Base-by-base conservation (phyloP, 495 filamentous ascomycete species). In the Hyaloscypha finlandica region DNA sequence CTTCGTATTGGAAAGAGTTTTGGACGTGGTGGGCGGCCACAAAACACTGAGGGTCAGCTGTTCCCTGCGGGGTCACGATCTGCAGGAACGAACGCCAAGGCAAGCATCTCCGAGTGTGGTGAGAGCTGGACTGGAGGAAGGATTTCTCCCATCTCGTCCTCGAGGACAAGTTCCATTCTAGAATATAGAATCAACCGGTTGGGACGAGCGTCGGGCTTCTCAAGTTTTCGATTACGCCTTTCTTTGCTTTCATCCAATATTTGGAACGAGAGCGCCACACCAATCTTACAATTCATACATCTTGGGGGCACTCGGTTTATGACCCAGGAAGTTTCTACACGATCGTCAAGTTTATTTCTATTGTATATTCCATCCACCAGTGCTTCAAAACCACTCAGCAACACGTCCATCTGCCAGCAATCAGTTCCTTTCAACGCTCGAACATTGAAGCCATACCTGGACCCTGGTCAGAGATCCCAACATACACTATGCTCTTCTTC, bases 401-500 rank as follows among this genome's bases (percentile, higher is more conserved):
- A 66, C 57, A 32, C 56, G 65, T 22, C 59, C 63, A 53, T 66
- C 68, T 69, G 33, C 16, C 5, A 32, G 45, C 8, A 63, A 25
- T 63, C 52, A 62, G 25, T 35, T 57, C 29, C 8, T 25, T 20
- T 48, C 16, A 52, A 37, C 8, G 16, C 32, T 22, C 25, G 14
- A 5, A 55, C 14, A 31, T 16, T 8, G 20, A 32, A 45, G 30
- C n/a, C 59, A 3, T 58, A 71, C 62, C 61, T 25, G 69, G 69
- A 48, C 32, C 51, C 35, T 65, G 65, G 54, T 71, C 69, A 19
- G 55, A 42, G 6, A 71, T 52, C 6, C 69, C 66, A 19, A 71
- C 59, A 12, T 68, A 37, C 6, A 65, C 58, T 37, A 71, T 68
- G 25, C 68, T 62, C 57, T 66, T 63, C 63, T 71, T 71, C 59